These are phyloP conservation scores for Blastobotrys ciferrii DNA, from an alignment of 1,139 yeast species.

Conservation along the genomic window DNA sequence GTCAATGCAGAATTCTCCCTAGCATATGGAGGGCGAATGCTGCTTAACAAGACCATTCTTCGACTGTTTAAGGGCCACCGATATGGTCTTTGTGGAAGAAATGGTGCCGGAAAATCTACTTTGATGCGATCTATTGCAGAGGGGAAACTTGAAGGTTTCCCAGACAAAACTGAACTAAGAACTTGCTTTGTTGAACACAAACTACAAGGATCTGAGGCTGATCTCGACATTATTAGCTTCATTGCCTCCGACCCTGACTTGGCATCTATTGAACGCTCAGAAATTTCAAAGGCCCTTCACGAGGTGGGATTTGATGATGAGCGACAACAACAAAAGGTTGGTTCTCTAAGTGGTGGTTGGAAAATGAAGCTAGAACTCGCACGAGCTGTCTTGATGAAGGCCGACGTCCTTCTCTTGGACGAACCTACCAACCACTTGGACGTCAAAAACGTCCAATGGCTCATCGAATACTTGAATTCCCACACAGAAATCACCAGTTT, in stretches of 20 bases:
- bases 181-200: constrained; percentile 98
- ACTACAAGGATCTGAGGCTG: constrained; percentile 93
- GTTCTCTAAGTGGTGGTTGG: constrained; percentile 98
- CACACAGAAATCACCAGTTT: constrained; percentile 88
- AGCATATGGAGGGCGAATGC: constrained; percentile 97
- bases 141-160: constrained; percentile 98
- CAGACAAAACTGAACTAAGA: constrained; percentile 78
- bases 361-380: constrained; percentile 98
- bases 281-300: constrained; percentile 70
- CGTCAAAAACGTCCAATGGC: constrained; percentile 90
- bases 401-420: constrained; percentile 89
- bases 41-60: constrained; percentile 84
- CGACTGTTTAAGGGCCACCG: constrained; percentile 91
- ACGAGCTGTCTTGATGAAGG: constrained; percentile 97
- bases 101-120: constrained; percentile 98
- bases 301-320: constrained; percentile 91
- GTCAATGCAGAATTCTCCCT: constrained; percentile 93
- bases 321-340: constrained; percentile 85
- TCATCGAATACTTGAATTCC: constrained; percentile 72
- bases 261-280: constrained; percentile 56
- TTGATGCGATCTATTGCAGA: constrained; percentile 95
- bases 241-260: constrained; percentile 91
- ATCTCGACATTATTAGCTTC: constrained; percentile 80
- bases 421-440: constrained; percentile 99
- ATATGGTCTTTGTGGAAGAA: constrained; percentile 96